Evolutionary conservation across 805 yeast species (phyloP), one percentile per base, ranked within the genome.

Genomic region (Wickerhamiella azyma): DNA sequence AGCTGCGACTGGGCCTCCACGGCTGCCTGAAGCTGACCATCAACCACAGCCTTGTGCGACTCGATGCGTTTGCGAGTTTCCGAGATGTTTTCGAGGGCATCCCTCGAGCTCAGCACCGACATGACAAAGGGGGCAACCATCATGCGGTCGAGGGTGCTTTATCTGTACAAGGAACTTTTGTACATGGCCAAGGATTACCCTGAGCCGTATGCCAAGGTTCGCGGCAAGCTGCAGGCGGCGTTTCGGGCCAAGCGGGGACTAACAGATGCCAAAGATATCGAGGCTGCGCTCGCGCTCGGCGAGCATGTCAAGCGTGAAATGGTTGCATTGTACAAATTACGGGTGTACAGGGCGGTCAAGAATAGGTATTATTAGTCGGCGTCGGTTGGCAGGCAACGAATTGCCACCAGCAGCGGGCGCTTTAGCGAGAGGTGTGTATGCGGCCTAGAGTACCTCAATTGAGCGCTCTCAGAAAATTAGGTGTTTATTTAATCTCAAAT

Each of bases 21-120:
- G 43, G 80, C 81, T 36, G 81, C 64, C 55, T 75, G 76, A 52
- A 89, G 66, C 58, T 85, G 89, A 41, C 79, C 68, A 54, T 85
- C 95, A 10, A 85, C 67, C 2, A 81, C 71, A 0, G 80, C 70
- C 59, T 83, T 84, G 57, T 89, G 95, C 52, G 67, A 60, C 35
- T 48, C 53, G 18, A 67, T 55, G 41, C 60, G 59, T 45, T 57
- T 59, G 36, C 62, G 63, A 36, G 63, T 52, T 5, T 54, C 55
- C 8, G 59, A 51, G 24, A 66, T 55, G 49, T 59, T 62, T 16
- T 62, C 62, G 14, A 67, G 58, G 37, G 65, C 61, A 36, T 53
- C 48, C 19, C 50, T 49, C 21, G 39, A 29, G 35, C 38, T 17
- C 19, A 39, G 41, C 36, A 39, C 42, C 6, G 43, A 38, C 33